Conservation (phyloP, 2,329 filamentous ascomycete genomes). For the Ophiostoma quercus region DNA sequence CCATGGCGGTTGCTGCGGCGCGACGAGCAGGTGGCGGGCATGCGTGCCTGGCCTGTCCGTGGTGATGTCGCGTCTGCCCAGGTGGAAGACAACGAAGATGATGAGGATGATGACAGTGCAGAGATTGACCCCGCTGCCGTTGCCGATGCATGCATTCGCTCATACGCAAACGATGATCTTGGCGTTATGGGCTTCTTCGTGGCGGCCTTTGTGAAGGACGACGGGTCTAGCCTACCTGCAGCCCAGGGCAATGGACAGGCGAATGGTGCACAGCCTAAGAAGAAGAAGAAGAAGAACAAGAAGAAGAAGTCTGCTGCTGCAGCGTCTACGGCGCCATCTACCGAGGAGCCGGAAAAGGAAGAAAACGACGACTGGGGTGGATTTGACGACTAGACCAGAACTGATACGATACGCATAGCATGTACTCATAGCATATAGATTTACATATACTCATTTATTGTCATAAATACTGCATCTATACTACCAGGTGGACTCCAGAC, state of each 20-base stretch:
- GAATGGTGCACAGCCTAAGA: neutral
- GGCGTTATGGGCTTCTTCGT: slow-evolving; percentile 96
- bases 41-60: slow-evolving; percentile 68
- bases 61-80: slow-evolving; percentile 43
- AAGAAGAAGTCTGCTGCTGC: slow-evolving; percentile 10
- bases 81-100: neutral
- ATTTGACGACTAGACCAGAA: slow-evolving; percentile 26
- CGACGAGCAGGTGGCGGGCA: slow-evolving; percentile 67
- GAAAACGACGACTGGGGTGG: slow-evolving; percentile 25
- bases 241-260: neutral
- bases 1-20: slow-evolving; percentile 76
- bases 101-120: neutral
- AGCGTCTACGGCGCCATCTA: neutral
- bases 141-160: slow-evolving; percentile 72
- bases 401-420: neutral
- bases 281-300: slow-evolving; percentile 16
- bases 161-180: slow-evolving; percentile 71
- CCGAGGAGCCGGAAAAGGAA: neutral
- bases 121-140: slow-evolving; percentile 35
- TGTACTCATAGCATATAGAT: neutral
- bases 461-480: slow-evolving; percentile 6
- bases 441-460: slow-evolving; percentile 8
- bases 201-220: slow-evolving; percentile 69
- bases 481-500: slow-evolving; percentile 32
- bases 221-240: neutral